Conservation (phyloP, 2,329 filamentous ascomycete genomes). For the Akanthomyces uredinophilus region DNA sequence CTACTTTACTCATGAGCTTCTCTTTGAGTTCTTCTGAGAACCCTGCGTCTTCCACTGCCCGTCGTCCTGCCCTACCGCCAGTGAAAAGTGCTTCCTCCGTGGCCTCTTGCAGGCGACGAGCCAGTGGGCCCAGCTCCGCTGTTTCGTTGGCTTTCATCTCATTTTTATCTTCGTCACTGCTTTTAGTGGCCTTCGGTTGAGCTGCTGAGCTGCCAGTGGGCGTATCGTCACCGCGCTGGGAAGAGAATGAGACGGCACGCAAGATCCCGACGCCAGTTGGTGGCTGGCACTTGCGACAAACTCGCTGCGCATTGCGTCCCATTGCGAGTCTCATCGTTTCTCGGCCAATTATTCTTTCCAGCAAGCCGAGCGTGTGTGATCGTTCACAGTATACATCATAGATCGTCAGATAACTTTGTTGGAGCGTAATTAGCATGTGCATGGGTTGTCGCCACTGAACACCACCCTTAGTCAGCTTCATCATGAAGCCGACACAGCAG, state of each 20-base stretch:
- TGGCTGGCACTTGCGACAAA: neutral
- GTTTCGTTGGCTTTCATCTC: neutral
- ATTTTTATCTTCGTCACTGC: slow-evolving; percentile 8
- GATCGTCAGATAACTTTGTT: neutral
- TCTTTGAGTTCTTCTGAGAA: slow-evolving; percentile 60
- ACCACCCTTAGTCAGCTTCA: slow-evolving; percentile 7
- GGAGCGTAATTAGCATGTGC: neutral
- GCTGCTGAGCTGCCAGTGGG: neutral
- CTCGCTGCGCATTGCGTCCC: neutral
- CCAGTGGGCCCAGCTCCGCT: slow-evolving; percentile 41
- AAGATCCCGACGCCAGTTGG: neutral
- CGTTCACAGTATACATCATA: neutral
- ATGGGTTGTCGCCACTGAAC: slow-evolving; percentile 5
- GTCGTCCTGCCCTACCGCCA: slow-evolving; percentile 54
- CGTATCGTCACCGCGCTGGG: neutral
- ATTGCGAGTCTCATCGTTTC: neutral
- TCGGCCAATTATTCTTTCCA: neutral
- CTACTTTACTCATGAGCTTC: slow-evolving; percentile 51
- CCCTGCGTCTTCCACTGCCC: slow-evolving; percentile 56
- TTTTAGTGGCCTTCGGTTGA: slow-evolving; percentile 4
- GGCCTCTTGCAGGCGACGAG: slow-evolving; percentile 54
- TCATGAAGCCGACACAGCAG: neutral
- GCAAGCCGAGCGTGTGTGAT: neutral
- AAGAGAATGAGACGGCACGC: slow-evolving; percentile 1
- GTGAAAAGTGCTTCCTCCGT: slow-evolving; percentile 58